phyloP scores from a whole-genome alignment of 345 rosid genomes.

The Heritiera fomes region DNA sequence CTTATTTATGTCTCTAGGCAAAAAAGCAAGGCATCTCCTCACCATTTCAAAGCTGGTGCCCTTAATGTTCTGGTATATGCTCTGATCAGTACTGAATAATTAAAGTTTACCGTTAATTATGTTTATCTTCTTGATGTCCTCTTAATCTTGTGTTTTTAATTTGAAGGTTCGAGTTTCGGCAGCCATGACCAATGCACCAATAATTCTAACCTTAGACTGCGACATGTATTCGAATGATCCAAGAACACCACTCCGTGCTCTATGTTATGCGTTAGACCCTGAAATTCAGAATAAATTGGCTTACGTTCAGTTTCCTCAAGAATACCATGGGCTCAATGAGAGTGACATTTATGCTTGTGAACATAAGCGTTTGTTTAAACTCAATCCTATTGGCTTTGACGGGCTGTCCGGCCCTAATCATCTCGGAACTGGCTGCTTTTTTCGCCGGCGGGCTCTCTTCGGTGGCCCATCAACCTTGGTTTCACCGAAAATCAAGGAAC shows the following conservation, averaged over 20 bases:
- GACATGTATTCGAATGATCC: constrained; percentile 85
- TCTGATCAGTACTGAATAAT: not conserved
- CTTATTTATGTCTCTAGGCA: constrained; percentile 35
- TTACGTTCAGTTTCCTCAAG: no score
- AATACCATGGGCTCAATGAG: no score
- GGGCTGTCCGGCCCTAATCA: constrained; percentile 44
- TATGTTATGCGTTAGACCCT: constrained; percentile 60
- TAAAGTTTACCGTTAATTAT: no score
- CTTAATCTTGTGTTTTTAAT: not conserved
- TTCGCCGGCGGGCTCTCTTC: constrained; percentile 52
- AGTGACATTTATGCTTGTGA: constrained; percentile 43
- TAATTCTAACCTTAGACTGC: constrained; percentile 71
- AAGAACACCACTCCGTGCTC: constrained; percentile 43
- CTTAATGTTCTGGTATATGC: constrained; percentile 27
- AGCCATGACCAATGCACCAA: constrained; percentile 61
- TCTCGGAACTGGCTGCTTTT: constrained; percentile 67
- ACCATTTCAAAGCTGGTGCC: constrained; percentile 45
- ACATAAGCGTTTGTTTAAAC: constrained; percentile 35
- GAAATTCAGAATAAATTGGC: constrained; percentile 25
- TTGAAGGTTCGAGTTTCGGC: constrained; percentile 73
- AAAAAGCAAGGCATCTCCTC: constrained; percentile 30
- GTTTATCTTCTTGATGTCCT: not conserved
- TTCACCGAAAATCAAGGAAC: constrained; percentile 38
- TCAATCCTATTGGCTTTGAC: constrained; percentile 52
- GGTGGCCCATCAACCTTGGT: constrained; percentile 40